Evolutionary conservation across 371 early-diverging fungal genomes (phyloP).

Genomic region (Mucor velutinosus): DNA sequence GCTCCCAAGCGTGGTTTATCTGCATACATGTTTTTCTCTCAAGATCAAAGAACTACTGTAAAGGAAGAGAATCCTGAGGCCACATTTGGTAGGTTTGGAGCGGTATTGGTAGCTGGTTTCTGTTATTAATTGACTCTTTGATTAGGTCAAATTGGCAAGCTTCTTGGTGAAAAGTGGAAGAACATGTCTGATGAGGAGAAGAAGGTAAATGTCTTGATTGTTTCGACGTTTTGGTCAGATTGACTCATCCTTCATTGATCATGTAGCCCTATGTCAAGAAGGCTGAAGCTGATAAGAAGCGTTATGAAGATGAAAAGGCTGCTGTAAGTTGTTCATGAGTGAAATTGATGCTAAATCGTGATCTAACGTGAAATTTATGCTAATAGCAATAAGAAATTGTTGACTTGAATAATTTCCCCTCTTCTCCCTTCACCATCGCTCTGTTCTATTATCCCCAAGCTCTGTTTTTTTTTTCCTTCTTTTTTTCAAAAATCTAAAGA

Average conservation of each 20-base stretch:
- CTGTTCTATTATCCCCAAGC: not conserved
- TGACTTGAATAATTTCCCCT: not conserved
- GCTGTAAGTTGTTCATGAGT: not conserved
- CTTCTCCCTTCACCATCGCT: not conserved
- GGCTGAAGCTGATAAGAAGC: slow-evolving; percentile 70
- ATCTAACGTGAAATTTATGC: not conserved
- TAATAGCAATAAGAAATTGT: slow-evolving; percentile 5
- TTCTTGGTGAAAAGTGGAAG: slow-evolving; percentile 82
- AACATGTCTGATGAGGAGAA: slow-evolving; percentile 59
- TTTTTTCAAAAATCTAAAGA: not conserved
- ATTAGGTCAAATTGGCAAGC: slow-evolving; percentile 67
- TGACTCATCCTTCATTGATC: not conserved
- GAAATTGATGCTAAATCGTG: not conserved
- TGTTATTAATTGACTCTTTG: slow-evolving; percentile 22
- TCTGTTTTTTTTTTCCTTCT: slow-evolving; percentile 4
- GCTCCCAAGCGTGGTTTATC: slow-evolving; percentile 81
- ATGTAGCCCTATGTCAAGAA: slow-evolving; percentile 51
- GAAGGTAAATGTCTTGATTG: slow-evolving; percentile 22
- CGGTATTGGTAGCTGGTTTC: slow-evolving; percentile 42
- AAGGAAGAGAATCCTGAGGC: slow-evolving; percentile 75
- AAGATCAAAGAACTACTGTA: slow-evolving; percentile 66
- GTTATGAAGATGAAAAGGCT: slow-evolving; percentile 76
- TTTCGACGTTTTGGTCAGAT: not conserved
- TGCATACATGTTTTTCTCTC: slow-evolving; percentile 81
- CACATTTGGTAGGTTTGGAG: slow-evolving; percentile 62